These are phyloP conservation scores for Cyclanthera cordifolia DNA, from an alignment of 306 rosid genomes.

Conservation along the genomic window DNA sequence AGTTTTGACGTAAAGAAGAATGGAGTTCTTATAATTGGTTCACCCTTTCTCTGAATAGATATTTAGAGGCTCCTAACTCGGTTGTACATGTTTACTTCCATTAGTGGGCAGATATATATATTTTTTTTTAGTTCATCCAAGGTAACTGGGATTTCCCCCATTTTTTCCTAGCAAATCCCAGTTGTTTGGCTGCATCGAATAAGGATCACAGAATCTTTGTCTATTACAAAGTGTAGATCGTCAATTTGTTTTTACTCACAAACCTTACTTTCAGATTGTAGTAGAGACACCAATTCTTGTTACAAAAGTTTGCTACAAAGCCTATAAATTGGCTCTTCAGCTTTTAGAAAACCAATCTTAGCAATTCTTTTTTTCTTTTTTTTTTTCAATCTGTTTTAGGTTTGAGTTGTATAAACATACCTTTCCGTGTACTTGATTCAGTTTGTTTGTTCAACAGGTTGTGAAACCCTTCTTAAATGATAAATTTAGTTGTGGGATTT, in stretches of 20 bases:
- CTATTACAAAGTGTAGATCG: conserved; percentile 10
- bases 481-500: background rate
- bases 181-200: conserved; percentile 37
- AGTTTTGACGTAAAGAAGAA: conserved; percentile 10
- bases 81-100: conserved; percentile 4
- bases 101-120: conserved; percentile 17
- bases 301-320: conserved; percentile 7
- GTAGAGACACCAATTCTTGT: background rate
- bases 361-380: background rate
- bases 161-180: conserved; percentile 27
- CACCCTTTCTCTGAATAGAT: background rate
- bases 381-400: background rate
- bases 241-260: conserved; percentile 17
- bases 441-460: background rate
- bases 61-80: background rate
- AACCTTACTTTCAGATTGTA: conserved; percentile 5
- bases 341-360: background rate
- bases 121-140: conserved; percentile 25
- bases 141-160: conserved; percentile 26
- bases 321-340: background rate
- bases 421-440: background rate
- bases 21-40: background rate
- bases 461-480: background rate
- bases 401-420: background rate
- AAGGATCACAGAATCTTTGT: conserved; percentile 14